Conservation (phyloP, 2,329 filamentous ascomycete genomes). For the Neonectria ditissima region DNA sequence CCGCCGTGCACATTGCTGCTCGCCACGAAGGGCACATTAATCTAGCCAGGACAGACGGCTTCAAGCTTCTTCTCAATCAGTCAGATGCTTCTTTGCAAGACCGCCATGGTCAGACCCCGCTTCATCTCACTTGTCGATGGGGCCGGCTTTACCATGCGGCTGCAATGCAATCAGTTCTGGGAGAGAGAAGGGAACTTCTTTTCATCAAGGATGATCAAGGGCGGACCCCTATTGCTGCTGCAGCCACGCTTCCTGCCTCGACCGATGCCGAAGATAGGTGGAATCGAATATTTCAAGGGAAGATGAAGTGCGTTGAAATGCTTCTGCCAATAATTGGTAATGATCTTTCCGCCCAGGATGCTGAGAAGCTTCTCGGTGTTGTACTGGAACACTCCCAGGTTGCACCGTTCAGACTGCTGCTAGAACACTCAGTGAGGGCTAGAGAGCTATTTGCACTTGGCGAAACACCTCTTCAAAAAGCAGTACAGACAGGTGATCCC, state of each 20-base stretch:
- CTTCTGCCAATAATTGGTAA: neutral
- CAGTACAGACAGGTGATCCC: neutral
- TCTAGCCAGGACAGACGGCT: neutral
- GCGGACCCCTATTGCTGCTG: neutral
- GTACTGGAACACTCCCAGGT: neutral
- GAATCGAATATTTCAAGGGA: neutral
- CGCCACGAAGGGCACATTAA: neutral
- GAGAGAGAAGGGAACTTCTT: neutral
- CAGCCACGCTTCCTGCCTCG: neutral
- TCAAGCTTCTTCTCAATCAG: neutral
- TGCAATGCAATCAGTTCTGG: neutral
- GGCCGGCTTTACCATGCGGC: neutral
- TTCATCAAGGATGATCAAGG: neutral
- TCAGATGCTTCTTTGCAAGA: conserved; percentile 1
- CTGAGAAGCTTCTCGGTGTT: neutral
- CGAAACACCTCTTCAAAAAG: neutral
- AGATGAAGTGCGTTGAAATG: neutral
- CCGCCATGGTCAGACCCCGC: neutral
- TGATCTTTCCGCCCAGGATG: neutral
- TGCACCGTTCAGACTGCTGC: neutral
- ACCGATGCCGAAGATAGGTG: neutral
- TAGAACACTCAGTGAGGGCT: neutral
- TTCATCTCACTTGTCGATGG: neutral
- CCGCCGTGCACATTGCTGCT: neutral
- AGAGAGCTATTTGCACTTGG: neutral